A percentile compares a stretch with the other conserved stretches of the same genome.
These are phyloP conservation scores for Clavispora carvajalis DNA, from an alignment of 805 yeast genomes.

Conservation along the genomic window DNA sequence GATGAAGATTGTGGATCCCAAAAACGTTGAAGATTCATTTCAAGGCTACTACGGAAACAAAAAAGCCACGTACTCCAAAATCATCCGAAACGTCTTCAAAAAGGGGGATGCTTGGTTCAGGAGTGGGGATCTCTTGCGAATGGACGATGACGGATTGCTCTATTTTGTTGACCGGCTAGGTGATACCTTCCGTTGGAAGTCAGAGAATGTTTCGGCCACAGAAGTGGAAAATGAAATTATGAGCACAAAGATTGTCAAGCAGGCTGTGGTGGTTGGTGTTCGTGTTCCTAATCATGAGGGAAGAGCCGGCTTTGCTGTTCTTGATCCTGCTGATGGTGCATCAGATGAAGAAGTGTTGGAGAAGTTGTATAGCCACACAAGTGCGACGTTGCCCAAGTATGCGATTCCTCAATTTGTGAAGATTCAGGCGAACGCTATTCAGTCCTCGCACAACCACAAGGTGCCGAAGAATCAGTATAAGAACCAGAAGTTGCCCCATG, in stretches of 20 bases:
- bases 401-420: conserved; percentile 83
- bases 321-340: conserved; percentile 46
- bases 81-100: conserved; percentile 65
- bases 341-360: conserved; percentile 18
- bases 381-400: conserved; percentile 62
- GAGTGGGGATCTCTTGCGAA: conserved; percentile 74
- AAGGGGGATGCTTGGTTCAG: conserved; percentile 91
- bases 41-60: conserved; percentile 86
- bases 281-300: conserved; percentile 87
- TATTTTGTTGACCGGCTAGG: conserved; percentile 91
- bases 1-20: conserved; percentile 63
- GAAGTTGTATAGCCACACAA: conserved; percentile 24
- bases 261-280: conserved; percentile 83
- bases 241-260: conserved; percentile 44
- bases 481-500: conserved; percentile 65
- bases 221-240: conserved; percentile 82
- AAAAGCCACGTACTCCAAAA: conserved; percentile 72
- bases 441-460: conserved; percentile 77
- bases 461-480: conserved; percentile 65
- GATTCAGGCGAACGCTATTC: conserved; percentile 50
- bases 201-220: conserved; percentile 89
- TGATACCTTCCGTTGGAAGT: conserved; percentile 94
- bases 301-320: conserved; percentile 84
- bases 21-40: conserved; percentile 66
- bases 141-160: conserved; percentile 62